phyloP scores from a whole-genome alignment of 192 early-diverging fungal genomes.

The Backusella liffmaniae region DNA sequence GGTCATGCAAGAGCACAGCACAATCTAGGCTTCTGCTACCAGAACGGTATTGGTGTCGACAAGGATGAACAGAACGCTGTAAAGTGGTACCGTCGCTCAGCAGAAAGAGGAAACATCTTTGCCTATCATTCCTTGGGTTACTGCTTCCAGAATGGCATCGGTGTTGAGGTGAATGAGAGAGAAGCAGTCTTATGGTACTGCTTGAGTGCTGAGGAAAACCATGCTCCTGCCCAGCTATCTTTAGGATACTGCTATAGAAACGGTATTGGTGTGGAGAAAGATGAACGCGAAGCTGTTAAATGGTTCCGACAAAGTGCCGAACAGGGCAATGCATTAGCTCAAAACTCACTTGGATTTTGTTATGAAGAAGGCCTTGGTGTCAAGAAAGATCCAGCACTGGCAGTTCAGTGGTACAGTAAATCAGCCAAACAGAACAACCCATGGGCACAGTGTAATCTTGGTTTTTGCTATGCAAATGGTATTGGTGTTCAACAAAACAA shows the following conservation, averaged over 20 bases:
- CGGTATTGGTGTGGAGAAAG: slow-evolving; percentile 50
- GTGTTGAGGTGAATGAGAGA: slow-evolving; percentile 46
- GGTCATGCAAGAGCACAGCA: slow-evolving; percentile 53
- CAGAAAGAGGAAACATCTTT: slow-evolving; percentile 52
- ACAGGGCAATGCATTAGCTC: slow-evolving; percentile 71
- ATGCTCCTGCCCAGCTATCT: slow-evolving; percentile 53
- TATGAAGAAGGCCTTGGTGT: slow-evolving; percentile 80
- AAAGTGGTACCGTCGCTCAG: slow-evolving; percentile 48
- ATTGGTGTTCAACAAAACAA: slow-evolving; percentile 61
- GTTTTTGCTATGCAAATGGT: slow-evolving; percentile 75
- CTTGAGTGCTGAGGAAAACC: slow-evolving; percentile 51
- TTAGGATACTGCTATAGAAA: slow-evolving; percentile 61
- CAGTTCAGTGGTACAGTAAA: slow-evolving; percentile 62
- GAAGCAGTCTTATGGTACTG: slow-evolving; percentile 57
- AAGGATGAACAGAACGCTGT: slow-evolving; percentile 53
- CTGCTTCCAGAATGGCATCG: slow-evolving; percentile 60
- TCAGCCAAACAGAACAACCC: slow-evolving; percentile 72
- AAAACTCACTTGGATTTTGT: slow-evolving; percentile 78
- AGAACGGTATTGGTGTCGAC: slow-evolving; percentile 75
- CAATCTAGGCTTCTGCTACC: slow-evolving; percentile 82
- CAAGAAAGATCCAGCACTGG: slow-evolving; percentile 51
- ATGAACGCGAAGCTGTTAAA: slow-evolving; percentile 49
- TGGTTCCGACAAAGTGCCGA: slow-evolving; percentile 68
- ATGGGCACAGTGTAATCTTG: slow-evolving; percentile 83
- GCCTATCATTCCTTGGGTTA: slow-evolving; percentile 55